Evolutionary conservation across 2,329 filamentous ascomycete genomes (phyloP).

Genomic region (Tolypocladium endophyticum): DNA sequence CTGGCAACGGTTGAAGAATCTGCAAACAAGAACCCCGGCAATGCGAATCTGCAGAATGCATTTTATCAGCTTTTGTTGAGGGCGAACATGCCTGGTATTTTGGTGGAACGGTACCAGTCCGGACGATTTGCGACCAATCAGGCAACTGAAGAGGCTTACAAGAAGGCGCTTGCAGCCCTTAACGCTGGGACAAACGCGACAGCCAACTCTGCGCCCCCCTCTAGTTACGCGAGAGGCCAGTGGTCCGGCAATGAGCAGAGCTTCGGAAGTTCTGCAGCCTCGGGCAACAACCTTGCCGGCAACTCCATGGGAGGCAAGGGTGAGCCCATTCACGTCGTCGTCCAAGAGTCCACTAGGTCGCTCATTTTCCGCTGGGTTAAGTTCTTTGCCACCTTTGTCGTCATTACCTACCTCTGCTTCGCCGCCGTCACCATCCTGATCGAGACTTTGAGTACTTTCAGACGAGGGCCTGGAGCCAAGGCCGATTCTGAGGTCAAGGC

Average conservation of each 20-base stretch:
- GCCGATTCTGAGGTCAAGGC: slow-evolving; percentile 80
- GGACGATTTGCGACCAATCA: slow-evolving; percentile 75
- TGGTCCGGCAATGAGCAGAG: slow-evolving; percentile 19
- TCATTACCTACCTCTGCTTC: slow-evolving; percentile 70
- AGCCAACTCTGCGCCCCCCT: slow-evolving; percentile 10
- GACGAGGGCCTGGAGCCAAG: slow-evolving; percentile 59
- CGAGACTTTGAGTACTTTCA: slow-evolving; percentile 69
- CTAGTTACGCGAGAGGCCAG: slow-evolving; percentile 13
- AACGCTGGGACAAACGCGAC: slow-evolving; percentile 17
- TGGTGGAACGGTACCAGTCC: slow-evolving; percentile 82
- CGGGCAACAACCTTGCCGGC: slow-evolving; percentile 7
- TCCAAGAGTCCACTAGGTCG: slow-evolving; percentile 76
- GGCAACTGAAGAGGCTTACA: slow-evolving; percentile 68
- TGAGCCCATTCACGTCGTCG: slow-evolving; percentile 86
- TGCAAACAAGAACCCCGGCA: slow-evolving; percentile 85
- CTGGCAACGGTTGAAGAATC: slow-evolving; percentile 82
- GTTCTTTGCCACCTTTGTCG: slow-evolving; percentile 67
- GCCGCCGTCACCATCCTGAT: slow-evolving; percentile 72
- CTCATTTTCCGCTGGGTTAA: slow-evolving; percentile 86
- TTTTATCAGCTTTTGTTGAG: slow-evolving; percentile 88
- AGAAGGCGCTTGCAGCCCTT: slow-evolving; percentile 51
- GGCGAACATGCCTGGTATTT: slow-evolving; percentile 86
- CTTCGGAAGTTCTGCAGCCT: slow-evolving; percentile 16
- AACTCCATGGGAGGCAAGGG: slow-evolving; percentile 57
- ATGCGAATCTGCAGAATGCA: slow-evolving; percentile 78